Conservation (phyloP, 1,284 basidiomycete genomes). For the Cutaneotrichosporon cutaneum region DNA sequence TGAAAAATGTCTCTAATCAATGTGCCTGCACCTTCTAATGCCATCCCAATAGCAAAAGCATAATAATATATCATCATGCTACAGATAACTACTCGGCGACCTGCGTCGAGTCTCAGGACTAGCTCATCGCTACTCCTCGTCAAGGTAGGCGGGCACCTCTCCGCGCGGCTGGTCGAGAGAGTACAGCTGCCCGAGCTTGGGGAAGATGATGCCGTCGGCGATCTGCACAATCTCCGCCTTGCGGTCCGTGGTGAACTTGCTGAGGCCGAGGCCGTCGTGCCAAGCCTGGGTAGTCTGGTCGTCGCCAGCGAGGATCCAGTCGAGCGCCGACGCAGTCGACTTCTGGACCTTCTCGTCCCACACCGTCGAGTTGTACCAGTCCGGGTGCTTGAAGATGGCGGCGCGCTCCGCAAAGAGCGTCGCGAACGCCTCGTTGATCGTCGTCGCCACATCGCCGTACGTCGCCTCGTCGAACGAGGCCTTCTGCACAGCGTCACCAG, state of each 20-base stretch:
- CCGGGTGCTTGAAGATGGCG: background rate
- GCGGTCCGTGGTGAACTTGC: background rate
- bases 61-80: background rate
- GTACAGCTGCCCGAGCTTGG: background rate
- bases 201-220: constrained; percentile 1
- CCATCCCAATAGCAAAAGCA: background rate
- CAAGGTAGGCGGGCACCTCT: background rate
- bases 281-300: background rate
- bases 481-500: background rate
- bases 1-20: background rate
- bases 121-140: background rate
- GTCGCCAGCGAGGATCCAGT: background rate
- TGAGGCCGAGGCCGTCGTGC: background rate
- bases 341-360: background rate
- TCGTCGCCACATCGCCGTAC: background rate
- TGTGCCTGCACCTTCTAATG: background rate
- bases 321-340: background rate
- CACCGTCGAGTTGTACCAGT: background rate
- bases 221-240: background rate
- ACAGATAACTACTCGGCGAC: background rate
- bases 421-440: constrained; percentile 2
- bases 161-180: background rate
- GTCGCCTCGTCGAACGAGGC: background rate
- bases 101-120: background rate
- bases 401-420: background rate